Percentiles rank a stretch among this genome's conserved stretches.
These are phyloP conservation scores for Aureobasidium uvarum DNA, from an alignment of 2,329 filamentous ascomycete species.

Conservation along the genomic window DNA sequence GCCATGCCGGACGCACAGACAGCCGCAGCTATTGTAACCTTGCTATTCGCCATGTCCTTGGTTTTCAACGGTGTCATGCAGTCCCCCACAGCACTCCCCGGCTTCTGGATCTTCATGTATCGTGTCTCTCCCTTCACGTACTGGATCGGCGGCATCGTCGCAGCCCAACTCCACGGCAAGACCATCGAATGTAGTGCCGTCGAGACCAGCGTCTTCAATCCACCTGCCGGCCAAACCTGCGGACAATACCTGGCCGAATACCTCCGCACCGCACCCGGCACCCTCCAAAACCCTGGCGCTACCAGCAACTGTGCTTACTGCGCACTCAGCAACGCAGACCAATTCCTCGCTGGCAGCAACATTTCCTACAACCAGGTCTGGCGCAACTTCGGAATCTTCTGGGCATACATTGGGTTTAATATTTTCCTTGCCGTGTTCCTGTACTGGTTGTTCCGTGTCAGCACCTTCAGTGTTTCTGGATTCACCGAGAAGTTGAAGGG, in stretches of 20 bases:
- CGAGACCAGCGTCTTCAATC: constrained; percentile 46
- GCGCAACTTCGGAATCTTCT: constrained; percentile 70
- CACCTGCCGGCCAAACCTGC: constrained; percentile 45
- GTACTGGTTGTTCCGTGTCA: constrained; percentile 63
- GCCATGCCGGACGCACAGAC: constrained; percentile 68
- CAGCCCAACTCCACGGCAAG: constrained; percentile 46
- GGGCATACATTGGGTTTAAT: constrained; percentile 65
- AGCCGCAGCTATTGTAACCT: constrained; percentile 58
- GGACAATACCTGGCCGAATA: constrained; percentile 47
- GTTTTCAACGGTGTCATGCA: constrained; percentile 61
- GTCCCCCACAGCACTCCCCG: constrained; percentile 57
- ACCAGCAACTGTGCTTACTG: constrained; percentile 54
- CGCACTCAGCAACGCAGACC: constrained; percentile 46
- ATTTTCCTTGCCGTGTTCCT: constrained; percentile 56
- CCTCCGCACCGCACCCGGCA: constrained; percentile 42
- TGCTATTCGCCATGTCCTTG: constrained; percentile 48
- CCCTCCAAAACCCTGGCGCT: constrained; percentile 46
- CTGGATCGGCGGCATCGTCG: constrained; percentile 48
- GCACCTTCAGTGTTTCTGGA: neutral
- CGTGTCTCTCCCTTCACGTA: constrained; percentile 66
- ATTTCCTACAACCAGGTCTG: constrained; percentile 55
- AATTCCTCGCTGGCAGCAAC: constrained; percentile 46
- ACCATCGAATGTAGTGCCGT: constrained; percentile 49
- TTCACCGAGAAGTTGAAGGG: neutral
- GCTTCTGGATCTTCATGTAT: constrained; percentile 80